Percentiles rank a stretch among this genome's conserved stretches.
Evolutionary conservation across 148 eudicot genomes (phyloP).

Genomic region (Nepenthes gracilis): DNA sequence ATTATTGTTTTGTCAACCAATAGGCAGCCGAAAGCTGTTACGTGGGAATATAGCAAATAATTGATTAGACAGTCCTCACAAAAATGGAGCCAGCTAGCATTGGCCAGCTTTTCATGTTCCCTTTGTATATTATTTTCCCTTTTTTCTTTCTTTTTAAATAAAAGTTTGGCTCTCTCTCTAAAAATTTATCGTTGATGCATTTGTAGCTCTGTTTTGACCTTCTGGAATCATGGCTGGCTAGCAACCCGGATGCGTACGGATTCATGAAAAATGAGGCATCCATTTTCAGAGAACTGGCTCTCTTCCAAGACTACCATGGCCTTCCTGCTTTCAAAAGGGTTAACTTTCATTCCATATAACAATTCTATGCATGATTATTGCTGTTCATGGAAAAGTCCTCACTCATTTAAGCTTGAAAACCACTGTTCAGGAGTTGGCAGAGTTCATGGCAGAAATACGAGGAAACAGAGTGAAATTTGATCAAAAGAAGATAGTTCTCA

Average conservation of each 20-base stretch:
- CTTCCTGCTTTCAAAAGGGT: conserved; percentile 63
- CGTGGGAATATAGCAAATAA: no score
- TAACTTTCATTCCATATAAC: neutral
- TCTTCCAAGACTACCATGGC: conserved; percentile 64
- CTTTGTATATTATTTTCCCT: no score
- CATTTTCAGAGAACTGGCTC: conserved; percentile 51
- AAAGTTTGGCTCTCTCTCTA: no score
- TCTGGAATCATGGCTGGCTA: conserved; percentile 44
- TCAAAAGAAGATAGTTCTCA: conserved; percentile 10
- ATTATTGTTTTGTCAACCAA: no score
- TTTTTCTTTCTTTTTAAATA: no score
- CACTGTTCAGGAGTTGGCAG: conserved; percentile 30
- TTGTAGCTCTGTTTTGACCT: conserved; percentile 57
- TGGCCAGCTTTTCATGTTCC: no score
- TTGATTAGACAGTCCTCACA: no score
- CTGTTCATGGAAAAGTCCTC: no score
- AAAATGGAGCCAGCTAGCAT: no score
- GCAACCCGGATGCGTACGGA: conserved; percentile 29
- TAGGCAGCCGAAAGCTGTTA: no score
- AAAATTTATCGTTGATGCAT: neutral
- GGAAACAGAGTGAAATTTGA: conserved; percentile 9
- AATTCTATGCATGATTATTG: no score
- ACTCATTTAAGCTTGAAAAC: neutral
- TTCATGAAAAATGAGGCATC: conserved; percentile 34
- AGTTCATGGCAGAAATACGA: conserved; percentile 44